phyloP scores from a whole-genome alignment of 1,139 yeast genomes.

The Hyphopichia khmerensis region DNA sequence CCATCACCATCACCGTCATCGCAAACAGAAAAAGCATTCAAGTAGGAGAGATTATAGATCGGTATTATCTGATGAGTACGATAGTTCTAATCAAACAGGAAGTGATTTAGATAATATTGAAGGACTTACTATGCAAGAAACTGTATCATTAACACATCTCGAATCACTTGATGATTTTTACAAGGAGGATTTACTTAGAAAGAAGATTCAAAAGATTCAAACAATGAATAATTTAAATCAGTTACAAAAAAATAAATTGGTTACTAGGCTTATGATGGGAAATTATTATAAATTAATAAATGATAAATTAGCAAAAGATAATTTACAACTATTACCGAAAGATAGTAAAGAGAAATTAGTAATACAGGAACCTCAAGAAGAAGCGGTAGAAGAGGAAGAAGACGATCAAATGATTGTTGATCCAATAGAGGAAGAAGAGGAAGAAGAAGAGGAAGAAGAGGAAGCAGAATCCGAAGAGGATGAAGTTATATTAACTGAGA shows the following conservation, averaged over 20 bases:
- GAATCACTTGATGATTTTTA: constrained; percentile 48
- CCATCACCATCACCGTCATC: constrained; percentile 2
- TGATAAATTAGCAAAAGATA: constrained; percentile 23
- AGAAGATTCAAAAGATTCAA: constrained; percentile 58
- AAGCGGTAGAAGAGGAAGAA: neutral
- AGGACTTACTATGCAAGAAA: constrained; percentile 37
- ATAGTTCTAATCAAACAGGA: constrained; percentile 6
- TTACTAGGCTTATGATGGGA: constrained; percentile 79
- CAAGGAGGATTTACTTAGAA: constrained; percentile 53
- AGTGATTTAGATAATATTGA: constrained; percentile 40
- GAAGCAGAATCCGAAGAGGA: constrained; percentile 15
- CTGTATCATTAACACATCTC: constrained; percentile 36
- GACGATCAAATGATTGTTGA: neutral
- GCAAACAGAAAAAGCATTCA: constrained; percentile 6
- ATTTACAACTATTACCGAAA: constrained; percentile 13
- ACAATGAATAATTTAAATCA: constrained; percentile 44
- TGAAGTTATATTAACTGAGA: constrained; percentile 44
- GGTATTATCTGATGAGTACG: constrained; percentile 5
- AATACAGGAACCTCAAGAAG: constrained; percentile 12
- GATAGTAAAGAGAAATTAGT: constrained; percentile 19
- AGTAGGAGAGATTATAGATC: constrained; percentile 5
- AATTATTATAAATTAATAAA: constrained; percentile 53
- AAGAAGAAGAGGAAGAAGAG: neutral
- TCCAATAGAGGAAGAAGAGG: constrained; percentile 18
- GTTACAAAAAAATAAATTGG: constrained; percentile 56